Percentiles rank a stretch among this genome's conserved stretches.
Conservation (phyloP, 176 grass and related monocot genomes). For the Eragrostis nindensis region DNA sequence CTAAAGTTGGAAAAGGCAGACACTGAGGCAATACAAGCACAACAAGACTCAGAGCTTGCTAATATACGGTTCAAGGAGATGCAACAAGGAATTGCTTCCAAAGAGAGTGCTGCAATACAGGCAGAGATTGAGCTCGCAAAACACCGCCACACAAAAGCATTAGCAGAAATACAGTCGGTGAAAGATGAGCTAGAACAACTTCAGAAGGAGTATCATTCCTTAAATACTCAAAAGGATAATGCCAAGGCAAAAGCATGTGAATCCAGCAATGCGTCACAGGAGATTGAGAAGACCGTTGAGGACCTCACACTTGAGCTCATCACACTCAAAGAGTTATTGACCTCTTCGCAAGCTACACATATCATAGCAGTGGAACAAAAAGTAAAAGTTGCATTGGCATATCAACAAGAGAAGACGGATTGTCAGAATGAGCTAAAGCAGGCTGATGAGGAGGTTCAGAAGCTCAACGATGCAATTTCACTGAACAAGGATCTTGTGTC, state of each 20-base stretch:
- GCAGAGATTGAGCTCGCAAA: constrained; percentile 69
- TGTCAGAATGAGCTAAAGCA: constrained; percentile 73
- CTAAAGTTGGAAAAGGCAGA: constrained; percentile 65
- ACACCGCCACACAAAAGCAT: constrained; percentile 43
- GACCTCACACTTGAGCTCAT: constrained; percentile 67
- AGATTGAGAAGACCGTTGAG: constrained; percentile 64
- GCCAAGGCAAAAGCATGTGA: constrained; percentile 52
- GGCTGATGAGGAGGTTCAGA: constrained; percentile 54
- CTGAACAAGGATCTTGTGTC: constrained; percentile 57
- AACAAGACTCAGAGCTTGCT: constrained; percentile 66
- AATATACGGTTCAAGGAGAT: constrained; percentile 73
- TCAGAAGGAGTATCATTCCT: constrained; percentile 53
- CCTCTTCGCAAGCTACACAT: constrained; percentile 65
- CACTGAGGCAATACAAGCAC: constrained; percentile 61
- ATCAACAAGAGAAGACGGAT: constrained; percentile 57
- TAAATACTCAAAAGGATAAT: constrained; percentile 57
- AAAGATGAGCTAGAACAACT: constrained; percentile 70
- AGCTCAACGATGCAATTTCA: constrained; percentile 41
- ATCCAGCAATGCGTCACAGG: constrained; percentile 41
- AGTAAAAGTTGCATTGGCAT: constrained; percentile 53
- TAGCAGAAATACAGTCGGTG: constrained; percentile 61
- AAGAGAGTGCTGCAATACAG: constrained; percentile 61
- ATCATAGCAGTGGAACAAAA: constrained; percentile 69
- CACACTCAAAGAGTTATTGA: constrained; percentile 52
- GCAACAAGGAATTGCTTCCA: constrained; percentile 50